phyloP scores from a whole-genome alignment of 2,329 filamentous ascomycete species.

The Alternaria sp. region DNA sequence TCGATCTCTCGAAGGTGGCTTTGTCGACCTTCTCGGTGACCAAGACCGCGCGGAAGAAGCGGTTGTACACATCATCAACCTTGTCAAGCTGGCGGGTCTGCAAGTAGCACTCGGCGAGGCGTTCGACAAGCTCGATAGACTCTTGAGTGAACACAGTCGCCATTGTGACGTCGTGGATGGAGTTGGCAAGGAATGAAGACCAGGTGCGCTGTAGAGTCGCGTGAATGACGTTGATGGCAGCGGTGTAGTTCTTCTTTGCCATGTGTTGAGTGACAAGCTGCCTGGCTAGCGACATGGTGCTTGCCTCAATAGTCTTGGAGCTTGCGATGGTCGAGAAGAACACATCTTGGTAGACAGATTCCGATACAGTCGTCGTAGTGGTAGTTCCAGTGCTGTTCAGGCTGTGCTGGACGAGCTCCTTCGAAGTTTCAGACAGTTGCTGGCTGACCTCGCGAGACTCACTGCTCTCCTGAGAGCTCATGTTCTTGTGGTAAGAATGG shows the following conservation, averaged over 20 bases:
- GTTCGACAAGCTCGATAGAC: constrained; percentile 55
- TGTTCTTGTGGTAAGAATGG: constrained; percentile 42
- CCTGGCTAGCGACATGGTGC: constrained; percentile 51
- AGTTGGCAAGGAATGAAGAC: constrained; percentile 55
- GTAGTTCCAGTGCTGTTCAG: constrained; percentile 36
- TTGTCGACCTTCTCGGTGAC: constrained; percentile 37
- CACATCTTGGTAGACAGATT: constrained; percentile 53
- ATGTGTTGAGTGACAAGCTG: constrained; percentile 52
- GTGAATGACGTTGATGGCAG: constrained; percentile 56
- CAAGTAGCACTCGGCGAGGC: constrained; percentile 55
- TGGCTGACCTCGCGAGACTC: constrained; percentile 52
- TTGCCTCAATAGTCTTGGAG: constrained; percentile 49
- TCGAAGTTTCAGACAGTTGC: constrained; percentile 51
- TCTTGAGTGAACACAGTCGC: constrained; percentile 53
- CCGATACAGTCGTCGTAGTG: constrained; percentile 47
- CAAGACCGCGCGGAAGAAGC: constrained; percentile 48
- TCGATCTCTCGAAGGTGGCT: constrained; percentile 43
- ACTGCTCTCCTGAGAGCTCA: constrained; percentile 45
- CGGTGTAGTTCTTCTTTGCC: constrained; percentile 55
- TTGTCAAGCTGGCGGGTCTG: constrained; percentile 46
- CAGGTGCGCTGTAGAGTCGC: constrained; percentile 54
- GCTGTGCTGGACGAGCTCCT: constrained; percentile 51
- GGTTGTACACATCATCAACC: constrained; percentile 48
- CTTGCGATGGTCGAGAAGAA: constrained; percentile 51
- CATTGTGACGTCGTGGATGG: constrained; percentile 53